Base-by-base conservation (phyloP, 2,329 filamentous ascomycete species). In the Cordyceps fumosorosea region DNA sequence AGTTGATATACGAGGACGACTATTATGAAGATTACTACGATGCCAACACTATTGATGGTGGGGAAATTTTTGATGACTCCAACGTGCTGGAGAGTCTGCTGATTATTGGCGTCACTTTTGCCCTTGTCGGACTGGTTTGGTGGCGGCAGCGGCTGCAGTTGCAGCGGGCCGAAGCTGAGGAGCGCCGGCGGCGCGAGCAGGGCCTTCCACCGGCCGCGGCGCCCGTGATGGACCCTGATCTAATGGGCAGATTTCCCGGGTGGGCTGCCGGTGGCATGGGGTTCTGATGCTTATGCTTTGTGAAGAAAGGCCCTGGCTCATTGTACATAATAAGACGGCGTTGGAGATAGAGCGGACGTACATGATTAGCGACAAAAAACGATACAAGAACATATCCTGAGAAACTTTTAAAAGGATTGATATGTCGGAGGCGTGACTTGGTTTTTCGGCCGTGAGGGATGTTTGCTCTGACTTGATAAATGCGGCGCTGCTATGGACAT, bases 21-120 rank as follows among this genome's bases (percentile, higher is more conserved):
- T 69, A 72, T 12, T 85, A 86, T 65, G 81, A 84, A 16, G 81
- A 84, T 34, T 72, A 78, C 34, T 82, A 82, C 58, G 81, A 83
- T 40, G 83, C 83, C 44, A 57, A 57, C 56, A 78, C 78, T 72
- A 81, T 80, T 5, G 81, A 79, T 14, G 83, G 79, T 12, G 81
- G 85, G 63, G 86, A 89, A 57, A 86, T 87, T 2, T 75, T 87
- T 2, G 81, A 89, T 34, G 89, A 93, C 56, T 91, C 92, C 53
- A 90, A 91, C 14, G 78, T 96, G 18, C 63, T 97, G 12, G 95
- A 98, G 74, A 93, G 89, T 50, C 75, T 97, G 26, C 79, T 96
- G 51, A 96, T 99, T 65, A 80, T 97, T 16, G 88, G 84, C 1
- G 77, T 98, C 16, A 88, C 90, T 0, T 86, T 87, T 16, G 85